Conservation (phyloP, 345 rosid species). For the Passiflora organensis region DNA sequence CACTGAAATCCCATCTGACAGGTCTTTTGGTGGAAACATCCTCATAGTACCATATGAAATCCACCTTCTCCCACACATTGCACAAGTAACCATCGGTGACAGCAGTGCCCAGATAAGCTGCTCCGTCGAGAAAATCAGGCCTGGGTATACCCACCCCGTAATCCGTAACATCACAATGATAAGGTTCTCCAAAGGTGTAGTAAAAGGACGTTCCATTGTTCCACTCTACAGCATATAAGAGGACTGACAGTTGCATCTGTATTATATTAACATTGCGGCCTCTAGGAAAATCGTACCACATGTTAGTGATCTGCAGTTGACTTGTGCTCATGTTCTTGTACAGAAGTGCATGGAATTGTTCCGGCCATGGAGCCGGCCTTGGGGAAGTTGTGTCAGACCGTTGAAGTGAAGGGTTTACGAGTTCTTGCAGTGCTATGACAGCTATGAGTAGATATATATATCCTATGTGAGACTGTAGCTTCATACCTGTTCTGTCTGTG, state of each 20-base stretch:
- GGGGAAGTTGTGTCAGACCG: background rate
- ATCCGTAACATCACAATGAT: slow-evolving; percentile 10
- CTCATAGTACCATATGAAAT: slow-evolving; percentile 35
- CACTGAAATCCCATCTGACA: slow-evolving; percentile 32
- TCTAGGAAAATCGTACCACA: slow-evolving; percentile 39
- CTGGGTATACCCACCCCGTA: slow-evolving; percentile 33
- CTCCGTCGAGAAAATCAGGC: slow-evolving; percentile 38
- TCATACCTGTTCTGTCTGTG: no score
- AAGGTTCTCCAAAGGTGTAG: slow-evolving; percentile 18
- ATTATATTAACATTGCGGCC: slow-evolving; percentile 29
- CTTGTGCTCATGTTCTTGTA: slow-evolving; percentile 20
- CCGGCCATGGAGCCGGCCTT: slow-evolving; percentile 35
- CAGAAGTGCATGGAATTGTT: slow-evolving; percentile 33
- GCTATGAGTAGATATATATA: background rate
- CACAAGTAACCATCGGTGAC: slow-evolving; percentile 34
- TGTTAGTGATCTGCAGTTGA: slow-evolving; percentile 18
- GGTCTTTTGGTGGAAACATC: slow-evolving; percentile 28
- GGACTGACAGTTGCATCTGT: slow-evolving; percentile 28
- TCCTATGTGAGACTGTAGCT: background rate
- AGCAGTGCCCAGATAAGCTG: slow-evolving; percentile 28
- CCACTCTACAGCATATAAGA: slow-evolving; percentile 29
- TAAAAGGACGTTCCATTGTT: slow-evolving; percentile 38
- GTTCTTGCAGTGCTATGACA: background rate
- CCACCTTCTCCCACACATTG: slow-evolving; percentile 38
- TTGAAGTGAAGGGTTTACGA: slow-evolving; percentile 7